Base-by-base conservation (phyloP, 768 basidiomycete species). In the Lentinula sp. region DNA sequence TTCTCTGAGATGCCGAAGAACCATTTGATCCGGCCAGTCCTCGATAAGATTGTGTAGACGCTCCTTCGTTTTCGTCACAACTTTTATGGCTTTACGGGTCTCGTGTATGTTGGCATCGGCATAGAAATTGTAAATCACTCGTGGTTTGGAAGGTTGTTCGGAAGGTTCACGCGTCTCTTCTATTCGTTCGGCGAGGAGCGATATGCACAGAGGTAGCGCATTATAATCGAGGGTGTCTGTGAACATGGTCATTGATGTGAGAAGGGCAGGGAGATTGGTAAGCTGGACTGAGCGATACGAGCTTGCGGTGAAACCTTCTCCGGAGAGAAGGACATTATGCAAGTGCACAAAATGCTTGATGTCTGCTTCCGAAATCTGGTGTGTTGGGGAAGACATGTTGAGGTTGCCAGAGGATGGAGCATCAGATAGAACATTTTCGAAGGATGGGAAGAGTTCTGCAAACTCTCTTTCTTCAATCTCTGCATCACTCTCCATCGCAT, bases 1-100 rank as follows among this genome's bases (percentile, higher is more conserved):
- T 60, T 81, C 82, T 39, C 78, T 76, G 39, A 99, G 80, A 70
- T 96, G 87, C 33, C 89, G 90, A n/a, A 97, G 79, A 8, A 98
- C 92, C 89, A 95, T 94, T 71, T 99, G 97, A 64, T 98, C 96
- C 0, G 97, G 96, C 95, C 94, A 99, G 65, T 94, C 88, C 62
- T 78, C 73, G 28, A 88, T 79, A 18, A 97, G 77, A 2, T 39
- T 61, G 13, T 75, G 66, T 33, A 98, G 76, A 1, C 87, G 83
- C 3, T 60, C 60, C 50, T 77, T 76, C 18, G 96, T 77, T 4
- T 76, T 66, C 4, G 68, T 65, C 8, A 96, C 69, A 13, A 88
- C 69, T 0, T 68, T 69, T 3, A 82, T 74, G 0, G 81, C 87
- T 69, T 84, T 91, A 61, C 77, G 83, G 39, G 84, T 79, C 71